Evolutionary conservation across 179 eudicot genomes (phyloP).

Genomic region (Camellia oleifera): DNA sequence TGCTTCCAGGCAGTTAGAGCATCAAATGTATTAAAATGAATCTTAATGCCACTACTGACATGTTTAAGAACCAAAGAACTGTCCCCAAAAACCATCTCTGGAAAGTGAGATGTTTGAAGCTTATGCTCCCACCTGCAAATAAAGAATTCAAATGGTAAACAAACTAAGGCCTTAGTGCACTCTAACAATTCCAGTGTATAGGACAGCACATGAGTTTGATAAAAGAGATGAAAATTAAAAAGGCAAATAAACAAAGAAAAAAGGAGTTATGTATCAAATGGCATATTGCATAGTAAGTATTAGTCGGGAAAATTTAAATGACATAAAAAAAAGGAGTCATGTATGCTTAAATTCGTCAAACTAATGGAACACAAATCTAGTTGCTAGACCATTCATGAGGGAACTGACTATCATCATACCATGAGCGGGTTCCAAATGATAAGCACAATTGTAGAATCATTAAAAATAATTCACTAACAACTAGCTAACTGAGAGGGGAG

Average conservation of each 20-base stretch:
- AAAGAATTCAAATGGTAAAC: background rate
- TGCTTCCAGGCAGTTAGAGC: conserved; percentile 89
- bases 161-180: background rate
- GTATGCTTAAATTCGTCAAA: background rate
- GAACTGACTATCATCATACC: background rate
- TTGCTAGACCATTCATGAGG: background rate
- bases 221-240: too few species aligned
- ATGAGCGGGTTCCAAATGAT: background rate
- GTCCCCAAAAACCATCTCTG: conserved; percentile 91
- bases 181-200: background rate
- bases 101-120: conserved; percentile 80
- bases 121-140: conserved; percentile 80
- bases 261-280: background rate
- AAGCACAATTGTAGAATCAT: background rate
- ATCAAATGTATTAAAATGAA: conserved; percentile 85
- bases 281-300: background rate
- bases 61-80: conserved; percentile 75
- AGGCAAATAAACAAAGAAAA: background rate
- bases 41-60: conserved; percentile 49
- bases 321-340: background rate
- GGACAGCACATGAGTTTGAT: too few species aligned
- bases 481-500: too few species aligned
- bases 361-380: background rate
- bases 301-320: background rate
- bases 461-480: background rate